Evolutionary conservation across 1,139 yeast genomes (phyloP), one percentile per base, ranked within the genome.

Genomic region (Yamadazyma oceani): DNA sequence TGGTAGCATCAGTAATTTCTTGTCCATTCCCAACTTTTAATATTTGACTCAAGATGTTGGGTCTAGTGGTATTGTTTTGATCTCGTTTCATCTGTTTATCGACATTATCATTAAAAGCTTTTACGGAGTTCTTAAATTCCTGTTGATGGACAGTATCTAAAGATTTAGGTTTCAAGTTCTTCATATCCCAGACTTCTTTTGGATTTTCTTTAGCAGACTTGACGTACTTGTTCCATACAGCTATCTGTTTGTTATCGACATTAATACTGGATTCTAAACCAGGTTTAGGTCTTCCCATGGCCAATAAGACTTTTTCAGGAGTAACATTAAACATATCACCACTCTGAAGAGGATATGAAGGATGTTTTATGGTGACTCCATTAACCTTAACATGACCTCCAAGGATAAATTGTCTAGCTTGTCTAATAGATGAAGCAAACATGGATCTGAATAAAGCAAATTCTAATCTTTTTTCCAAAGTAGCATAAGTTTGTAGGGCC

Each of bases 341-440:
- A 8, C 92, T 78, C 44, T 75, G 69, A 52, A 92, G 72, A 5
- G 84, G 80, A 59, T 74, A 90, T 3, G 90, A 81, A 4, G 97
- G 96, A 50, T 86, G 89, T 50, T 75, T 80, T 44, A 90, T 83
- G 15, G 70, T 59, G 16, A 79, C 77, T 6, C 96, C 53, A 57
- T 92, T 92, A 25, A 92, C 97, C 46, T 73, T 69, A 13, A 92
- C 98, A 49, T 83, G 74, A 1, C 96, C 96, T 37, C 81, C 82
- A 19, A 86, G 64, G 43, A 92, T 82, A 54, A 85, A 89, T 58
- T 86, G 90, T 50, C 96, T 80, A 2, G 98, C 96, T 63, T 92
- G 97, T 71, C 97, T 82, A 6, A 88, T 80, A 6, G 96, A 86
- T 5, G 96, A 79, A 4, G 98, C 96, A 68, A 92, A 90, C 85